Percentiles rank a stretch among this genome's conserved stretches.
These are phyloP conservation scores for Penicillium coffeae DNA, from an alignment of 495 filamentous ascomycete genomes.

Conservation along the genomic window DNA sequence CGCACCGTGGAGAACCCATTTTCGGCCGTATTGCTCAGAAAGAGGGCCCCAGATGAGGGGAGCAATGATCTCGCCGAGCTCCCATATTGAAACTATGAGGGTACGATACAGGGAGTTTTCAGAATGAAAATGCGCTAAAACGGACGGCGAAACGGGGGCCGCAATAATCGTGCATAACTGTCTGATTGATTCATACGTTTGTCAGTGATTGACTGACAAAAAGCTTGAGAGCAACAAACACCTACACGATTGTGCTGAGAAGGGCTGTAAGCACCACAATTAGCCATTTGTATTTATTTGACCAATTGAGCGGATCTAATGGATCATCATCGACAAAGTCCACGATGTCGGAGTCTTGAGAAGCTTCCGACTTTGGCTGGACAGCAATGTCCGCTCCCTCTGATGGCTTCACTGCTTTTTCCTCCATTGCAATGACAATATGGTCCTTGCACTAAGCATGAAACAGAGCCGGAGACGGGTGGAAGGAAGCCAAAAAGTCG, in stretches of 20 bases:
- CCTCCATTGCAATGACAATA: not conserved
- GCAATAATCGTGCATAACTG: slow-evolving; percentile 4
- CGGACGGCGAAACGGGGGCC: slow-evolving; percentile 3
- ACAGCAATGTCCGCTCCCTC: not conserved
- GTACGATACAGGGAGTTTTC: slow-evolving; percentile 5
- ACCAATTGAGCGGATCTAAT: slow-evolving; percentile 7
- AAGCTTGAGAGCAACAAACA: not conserved
- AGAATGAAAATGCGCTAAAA: slow-evolving; percentile 5
- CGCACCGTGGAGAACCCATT: slow-evolving; percentile 6
- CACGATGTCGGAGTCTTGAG: not conserved
- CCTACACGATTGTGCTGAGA: not conserved
- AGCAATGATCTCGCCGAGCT: slow-evolving; percentile 7
- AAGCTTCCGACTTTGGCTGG: not conserved
- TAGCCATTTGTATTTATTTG: slow-evolving; percentile 6
- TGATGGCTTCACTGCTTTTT: not conserved
- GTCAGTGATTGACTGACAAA: not conserved
- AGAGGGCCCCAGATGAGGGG: slow-evolving; percentile 7
- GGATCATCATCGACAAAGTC: not conserved
- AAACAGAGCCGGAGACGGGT: too few relatives aligned
- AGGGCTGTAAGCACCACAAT: slow-evolving; percentile 4
- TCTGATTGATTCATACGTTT: not conserved
- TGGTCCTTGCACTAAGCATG: too few relatives aligned
- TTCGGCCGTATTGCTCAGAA: slow-evolving; percentile 7
- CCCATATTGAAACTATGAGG: slow-evolving; percentile 9
- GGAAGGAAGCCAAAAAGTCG: too few relatives aligned